Conservation (phyloP, 805 yeast species). For the Starmerella vaccinii region DNA sequence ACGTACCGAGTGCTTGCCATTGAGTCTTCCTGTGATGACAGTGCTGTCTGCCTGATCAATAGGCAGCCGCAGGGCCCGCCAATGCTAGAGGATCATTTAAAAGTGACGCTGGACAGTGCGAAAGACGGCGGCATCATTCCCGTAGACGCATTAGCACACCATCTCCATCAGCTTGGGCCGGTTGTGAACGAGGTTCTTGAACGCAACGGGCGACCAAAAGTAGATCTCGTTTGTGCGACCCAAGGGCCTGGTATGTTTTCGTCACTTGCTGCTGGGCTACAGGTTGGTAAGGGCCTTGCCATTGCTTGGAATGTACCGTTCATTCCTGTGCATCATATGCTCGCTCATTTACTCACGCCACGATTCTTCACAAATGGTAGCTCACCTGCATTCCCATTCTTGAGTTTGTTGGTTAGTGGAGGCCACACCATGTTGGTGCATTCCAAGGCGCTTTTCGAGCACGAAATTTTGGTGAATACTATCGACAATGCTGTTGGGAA, state of each 20-base stretch:
- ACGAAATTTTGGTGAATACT: constrained; percentile 64
- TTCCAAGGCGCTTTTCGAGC: constrained; percentile 50
- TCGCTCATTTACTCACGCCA: constrained; percentile 75
- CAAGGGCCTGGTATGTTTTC: constrained; percentile 97
- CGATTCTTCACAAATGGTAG: constrained; percentile 39
- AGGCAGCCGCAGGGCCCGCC: constrained; percentile 38
- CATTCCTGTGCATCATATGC: constrained; percentile 92
- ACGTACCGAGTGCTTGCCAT: constrained; percentile 65
- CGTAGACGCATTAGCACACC: constrained; percentile 70
- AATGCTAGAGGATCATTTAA: constrained; percentile 46
- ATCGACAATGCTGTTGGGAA: constrained; percentile 89
- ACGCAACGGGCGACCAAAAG: constrained; percentile 27
- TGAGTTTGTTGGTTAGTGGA: constrained; percentile 76
- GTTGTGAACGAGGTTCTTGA: constrained; percentile 40
- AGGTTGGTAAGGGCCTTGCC: constrained; percentile 74
- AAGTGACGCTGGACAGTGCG: constrained; percentile 55
- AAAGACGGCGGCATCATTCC: constrained; percentile 80
- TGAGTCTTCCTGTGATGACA: constrained; percentile 91
- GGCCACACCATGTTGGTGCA: constrained; percentile 88
- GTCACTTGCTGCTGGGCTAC: constrained; percentile 69
- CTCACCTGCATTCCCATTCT: constrained; percentile 61
- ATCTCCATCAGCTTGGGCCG: constrained; percentile 47
- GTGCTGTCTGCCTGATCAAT: constrained; percentile 73
- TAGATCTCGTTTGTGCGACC: constrained; percentile 74
- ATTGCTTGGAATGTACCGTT: constrained; percentile 68